These are phyloP conservation scores for Fusarium subglutinans DNA, from an alignment of 2,329 filamentous ascomycete species.

Conservation along the genomic window DNA sequence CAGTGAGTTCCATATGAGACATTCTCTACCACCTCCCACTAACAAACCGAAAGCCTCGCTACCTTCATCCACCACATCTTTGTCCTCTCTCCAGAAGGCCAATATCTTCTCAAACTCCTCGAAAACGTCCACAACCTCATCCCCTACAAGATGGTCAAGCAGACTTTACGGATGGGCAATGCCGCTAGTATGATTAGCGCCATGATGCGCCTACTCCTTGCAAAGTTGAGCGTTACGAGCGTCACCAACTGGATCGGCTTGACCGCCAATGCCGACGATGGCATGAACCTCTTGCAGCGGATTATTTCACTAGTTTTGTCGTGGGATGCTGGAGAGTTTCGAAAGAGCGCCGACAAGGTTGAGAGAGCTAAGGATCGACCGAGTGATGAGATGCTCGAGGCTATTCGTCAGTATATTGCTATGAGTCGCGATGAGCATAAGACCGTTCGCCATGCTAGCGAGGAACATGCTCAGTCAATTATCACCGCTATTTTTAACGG, in stretches of 20 bases:
- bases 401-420: constrained; percentile 67
- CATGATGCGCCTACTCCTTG: constrained; percentile 76
- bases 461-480: constrained; percentile 65
- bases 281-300: constrained; percentile 81
- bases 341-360: constrained; percentile 70
- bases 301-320: constrained; percentile 78
- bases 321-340: constrained; percentile 78
- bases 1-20: constrained; percentile 62
- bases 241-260: constrained; percentile 83
- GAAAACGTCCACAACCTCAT: constrained; percentile 75
- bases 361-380: constrained; percentile 68
- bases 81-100: constrained; percentile 77
- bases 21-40: constrained; percentile 3
- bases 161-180: constrained; percentile 80
- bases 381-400: constrained; percentile 67
- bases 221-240: constrained; percentile 79
- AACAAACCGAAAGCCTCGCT: constrained; percentile 63
- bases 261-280: constrained; percentile 75
- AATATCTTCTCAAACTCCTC: constrained; percentile 75
- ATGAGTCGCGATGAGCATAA: constrained; percentile 66
- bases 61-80: constrained; percentile 79
- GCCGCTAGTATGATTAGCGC: constrained; percentile 83
- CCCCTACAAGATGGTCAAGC: constrained; percentile 76
- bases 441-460: constrained; percentile 65
- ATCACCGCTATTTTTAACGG: constrained; percentile 71